These are phyloP conservation scores for Aspergillus incahuasiensis DNA, from an alignment of 495 filamentous ascomycete genomes.

Conservation along the genomic window DNA sequence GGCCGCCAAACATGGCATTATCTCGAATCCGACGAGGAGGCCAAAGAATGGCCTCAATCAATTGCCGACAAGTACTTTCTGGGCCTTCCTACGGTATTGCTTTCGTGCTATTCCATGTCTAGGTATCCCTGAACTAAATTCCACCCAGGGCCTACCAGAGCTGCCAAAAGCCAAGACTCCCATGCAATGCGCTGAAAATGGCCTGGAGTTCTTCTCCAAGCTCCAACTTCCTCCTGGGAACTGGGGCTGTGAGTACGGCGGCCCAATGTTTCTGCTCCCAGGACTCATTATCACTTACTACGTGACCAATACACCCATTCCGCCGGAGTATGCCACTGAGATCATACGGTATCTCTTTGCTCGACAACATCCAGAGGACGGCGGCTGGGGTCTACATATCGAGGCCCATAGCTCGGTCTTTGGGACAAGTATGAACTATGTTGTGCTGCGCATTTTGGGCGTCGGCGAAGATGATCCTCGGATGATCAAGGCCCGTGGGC, in stretches of 20 bases:
- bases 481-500: slow-evolving; percentile 81
- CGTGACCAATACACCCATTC: slow-evolving; percentile 84
- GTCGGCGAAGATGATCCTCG: slow-evolving; percentile 76
- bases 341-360: slow-evolving; percentile 93
- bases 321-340: slow-evolving; percentile 74
- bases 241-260: slow-evolving; percentile 97
- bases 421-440: slow-evolving; percentile 87
- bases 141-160: slow-evolving; percentile 60
- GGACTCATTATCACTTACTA: slow-evolving; percentile 85
- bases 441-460: slow-evolving; percentile 80
- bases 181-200: slow-evolving; percentile 74
- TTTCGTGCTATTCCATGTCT: neutral
- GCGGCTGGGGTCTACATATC: slow-evolving; percentile 95
- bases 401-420: slow-evolving; percentile 92
- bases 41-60: slow-evolving; percentile 77
- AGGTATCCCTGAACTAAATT: slow-evolving; percentile 11
- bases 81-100: slow-evolving; percentile 59
- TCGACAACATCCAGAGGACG: slow-evolving; percentile 79
- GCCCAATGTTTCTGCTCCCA: slow-evolving; percentile 81
- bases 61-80: slow-evolving; percentile 80
- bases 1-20: slow-evolving; percentile 94
- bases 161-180: slow-evolving; percentile 68
- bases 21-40: slow-evolving; percentile 70
- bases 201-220: slow-evolving; percentile 81
- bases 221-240: slow-evolving; percentile 85